Conservation (phyloP, 345 rosid genomes). For the Garcia nutans region DNA sequence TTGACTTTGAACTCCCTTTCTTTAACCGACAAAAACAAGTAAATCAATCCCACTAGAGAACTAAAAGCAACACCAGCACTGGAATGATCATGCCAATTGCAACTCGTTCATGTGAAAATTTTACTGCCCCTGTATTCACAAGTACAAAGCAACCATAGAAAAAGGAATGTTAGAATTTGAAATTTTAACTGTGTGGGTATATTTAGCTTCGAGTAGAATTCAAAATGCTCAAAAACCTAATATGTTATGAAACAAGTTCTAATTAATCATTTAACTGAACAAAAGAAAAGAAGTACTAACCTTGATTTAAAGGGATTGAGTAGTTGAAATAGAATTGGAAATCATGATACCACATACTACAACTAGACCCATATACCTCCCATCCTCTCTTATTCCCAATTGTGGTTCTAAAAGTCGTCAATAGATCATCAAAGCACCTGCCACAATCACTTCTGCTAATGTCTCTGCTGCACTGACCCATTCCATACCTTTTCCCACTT, state of each 20-base stretch:
- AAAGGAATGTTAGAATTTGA: not conserved
- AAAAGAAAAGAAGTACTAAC: constrained; percentile 19
- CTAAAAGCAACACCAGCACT: constrained; percentile 13
- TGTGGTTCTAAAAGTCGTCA: constrained; percentile 30
- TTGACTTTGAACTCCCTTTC: not conserved
- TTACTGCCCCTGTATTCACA: constrained; percentile 19
- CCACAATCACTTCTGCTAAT: constrained; percentile 33
- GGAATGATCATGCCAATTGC: constrained; percentile 17
- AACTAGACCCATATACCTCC: constrained; percentile 49
- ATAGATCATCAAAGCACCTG: constrained; percentile 31
- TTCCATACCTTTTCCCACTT: constrained; percentile 41
- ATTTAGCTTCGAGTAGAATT: too few relatives aligned
- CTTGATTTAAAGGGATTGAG: constrained; percentile 25
- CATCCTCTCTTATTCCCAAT: constrained; percentile 43
- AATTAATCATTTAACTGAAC: too few relatives aligned
- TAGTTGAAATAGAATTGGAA: constrained; percentile 38
- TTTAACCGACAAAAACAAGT: not conserved
- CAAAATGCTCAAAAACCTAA: too few relatives aligned
- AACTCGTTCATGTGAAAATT: constrained; percentile 15
- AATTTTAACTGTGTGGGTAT: too few relatives aligned
- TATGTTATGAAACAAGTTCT: too few relatives aligned
- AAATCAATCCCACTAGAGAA: constrained; percentile 8
- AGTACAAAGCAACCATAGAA: not conserved
- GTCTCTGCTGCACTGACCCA: constrained; percentile 48
- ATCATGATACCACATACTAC: constrained; percentile 48